These are phyloP conservation scores for Oxytropis ochrocephala DNA, from an alignment of 306 rosid species.

Conservation along the genomic window DNA sequence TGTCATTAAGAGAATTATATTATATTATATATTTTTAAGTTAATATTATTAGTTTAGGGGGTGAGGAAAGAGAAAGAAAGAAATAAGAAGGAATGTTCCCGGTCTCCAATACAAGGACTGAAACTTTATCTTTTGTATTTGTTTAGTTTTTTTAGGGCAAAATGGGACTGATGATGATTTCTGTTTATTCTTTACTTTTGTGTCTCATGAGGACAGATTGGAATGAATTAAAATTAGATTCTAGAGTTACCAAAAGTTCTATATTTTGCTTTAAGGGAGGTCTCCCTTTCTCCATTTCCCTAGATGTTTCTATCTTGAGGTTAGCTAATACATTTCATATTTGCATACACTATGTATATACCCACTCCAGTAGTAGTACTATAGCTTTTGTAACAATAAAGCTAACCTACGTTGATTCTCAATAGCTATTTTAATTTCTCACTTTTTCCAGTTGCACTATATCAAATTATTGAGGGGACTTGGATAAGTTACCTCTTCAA, in stretches of 20 bases:
- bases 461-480: not conserved
- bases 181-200: constrained; percentile 75
- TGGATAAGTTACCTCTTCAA: not conserved
- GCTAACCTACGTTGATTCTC: constrained; percentile 26
- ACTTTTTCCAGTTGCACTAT: not conserved
- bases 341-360: not conserved
- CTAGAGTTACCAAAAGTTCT: constrained; percentile 47
- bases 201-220: constrained; percentile 41
- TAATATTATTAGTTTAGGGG: too few species aligned
- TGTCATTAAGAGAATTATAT: not conserved
- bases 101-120: constrained; percentile 95
- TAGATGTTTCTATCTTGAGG: constrained; percentile 61
- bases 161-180: constrained; percentile 48
- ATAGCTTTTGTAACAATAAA: not conserved
- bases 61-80: constrained; percentile 8
- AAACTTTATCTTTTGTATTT: constrained; percentile 73
- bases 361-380: not conserved
- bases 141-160: constrained; percentile 48
- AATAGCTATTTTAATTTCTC: not conserved
- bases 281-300: constrained; percentile 79
- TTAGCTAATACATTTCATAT: constrained; percentile 25
- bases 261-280: constrained; percentile 47
- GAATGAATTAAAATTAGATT: constrained; percentile 60
- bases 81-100: constrained; percentile 58
- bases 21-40: not conserved